Conservation (phyloP, 2,329 filamentous ascomycete genomes). For the Pestalotiopsis sp. region DNA sequence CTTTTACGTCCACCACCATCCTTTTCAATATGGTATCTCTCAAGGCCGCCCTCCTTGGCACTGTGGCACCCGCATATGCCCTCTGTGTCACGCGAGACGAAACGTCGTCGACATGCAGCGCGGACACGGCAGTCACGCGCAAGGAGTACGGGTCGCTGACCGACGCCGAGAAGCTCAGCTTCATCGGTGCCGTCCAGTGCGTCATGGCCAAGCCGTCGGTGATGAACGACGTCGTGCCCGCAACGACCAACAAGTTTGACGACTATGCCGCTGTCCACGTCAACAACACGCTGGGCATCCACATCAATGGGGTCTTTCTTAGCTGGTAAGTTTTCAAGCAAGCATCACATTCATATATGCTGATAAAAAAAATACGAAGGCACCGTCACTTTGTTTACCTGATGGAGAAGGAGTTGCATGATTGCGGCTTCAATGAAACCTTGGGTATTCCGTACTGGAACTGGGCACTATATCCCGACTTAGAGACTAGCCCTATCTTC, state of each 20-base stretch:
- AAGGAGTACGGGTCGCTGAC: constrained; percentile 12
- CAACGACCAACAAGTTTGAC: constrained; percentile 22
- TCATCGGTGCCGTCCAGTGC: constrained; percentile 22
- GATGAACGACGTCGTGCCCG: constrained; percentile 19
- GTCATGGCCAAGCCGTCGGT: constrained; percentile 19
- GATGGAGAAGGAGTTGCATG: constrained; percentile 21
- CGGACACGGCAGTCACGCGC: background rate
- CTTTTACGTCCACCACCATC: background rate
- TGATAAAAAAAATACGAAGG: background rate
- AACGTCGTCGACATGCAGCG: background rate
- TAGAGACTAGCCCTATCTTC: constrained; percentile 1
- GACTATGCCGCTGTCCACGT: constrained; percentile 30
- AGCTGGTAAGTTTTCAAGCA: constrained; percentile 12
- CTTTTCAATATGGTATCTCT: background rate
- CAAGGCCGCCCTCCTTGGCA: background rate
- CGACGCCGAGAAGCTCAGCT: constrained; percentile 17
- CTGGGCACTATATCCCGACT: background rate
- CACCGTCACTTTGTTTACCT: constrained; percentile 22
- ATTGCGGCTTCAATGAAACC: background rate
- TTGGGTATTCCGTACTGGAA: constrained; percentile 3
- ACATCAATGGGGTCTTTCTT: constrained; percentile 22
- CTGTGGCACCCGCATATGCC: background rate
- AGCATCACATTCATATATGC: background rate
- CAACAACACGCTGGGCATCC: constrained; percentile 21
- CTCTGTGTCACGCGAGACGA: background rate